These are phyloP conservation scores for Rhododendron simsii DNA, from an alignment of 148 eudicot species.

Conservation along the genomic window DNA sequence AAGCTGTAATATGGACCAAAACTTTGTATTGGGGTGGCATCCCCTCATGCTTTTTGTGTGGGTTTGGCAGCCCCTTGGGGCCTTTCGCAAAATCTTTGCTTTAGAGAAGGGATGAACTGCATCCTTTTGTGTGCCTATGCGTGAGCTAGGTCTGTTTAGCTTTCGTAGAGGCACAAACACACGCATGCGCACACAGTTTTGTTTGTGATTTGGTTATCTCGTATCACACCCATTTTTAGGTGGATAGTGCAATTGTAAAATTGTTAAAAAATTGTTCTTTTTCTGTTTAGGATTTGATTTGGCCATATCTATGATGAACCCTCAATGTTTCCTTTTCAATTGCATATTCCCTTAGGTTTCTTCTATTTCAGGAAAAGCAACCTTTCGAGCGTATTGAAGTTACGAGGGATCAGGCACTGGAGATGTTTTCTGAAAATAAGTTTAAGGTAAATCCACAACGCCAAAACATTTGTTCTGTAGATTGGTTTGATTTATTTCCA, in stretches of 20 bases:
- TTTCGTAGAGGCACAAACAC: neutral
- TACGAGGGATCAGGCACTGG: slow-evolving; percentile 85
- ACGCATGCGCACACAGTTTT: neutral
- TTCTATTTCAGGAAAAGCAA: slow-evolving; percentile 71
- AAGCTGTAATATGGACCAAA: neutral
- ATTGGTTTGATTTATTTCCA: neutral
- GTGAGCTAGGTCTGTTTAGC: neutral
- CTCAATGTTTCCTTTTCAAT: neutral
- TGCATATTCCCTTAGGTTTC: neutral
- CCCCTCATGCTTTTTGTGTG: neutral
- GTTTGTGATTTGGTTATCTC: neutral
- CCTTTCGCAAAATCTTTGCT: neutral
- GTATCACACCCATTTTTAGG: neutral
- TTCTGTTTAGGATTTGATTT: neutral
- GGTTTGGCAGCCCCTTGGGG: neutral
- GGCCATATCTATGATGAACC: neutral
- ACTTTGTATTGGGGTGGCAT: neutral
- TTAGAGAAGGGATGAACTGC: neutral
- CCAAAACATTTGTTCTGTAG: neutral
- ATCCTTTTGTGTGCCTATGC: neutral
- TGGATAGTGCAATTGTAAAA: neutral
- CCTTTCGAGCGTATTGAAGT: slow-evolving; percentile 98
- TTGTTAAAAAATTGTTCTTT: neutral
- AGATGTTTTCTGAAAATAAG: slow-evolving; percentile 83
- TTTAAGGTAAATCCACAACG: slow-evolving; percentile 56